Percentiles rank a stretch among this genome's conserved stretches.
Evolutionary conservation across 371 early-diverging fungal species (phyloP).

Genomic region (Zychaea mexicana): DNA sequence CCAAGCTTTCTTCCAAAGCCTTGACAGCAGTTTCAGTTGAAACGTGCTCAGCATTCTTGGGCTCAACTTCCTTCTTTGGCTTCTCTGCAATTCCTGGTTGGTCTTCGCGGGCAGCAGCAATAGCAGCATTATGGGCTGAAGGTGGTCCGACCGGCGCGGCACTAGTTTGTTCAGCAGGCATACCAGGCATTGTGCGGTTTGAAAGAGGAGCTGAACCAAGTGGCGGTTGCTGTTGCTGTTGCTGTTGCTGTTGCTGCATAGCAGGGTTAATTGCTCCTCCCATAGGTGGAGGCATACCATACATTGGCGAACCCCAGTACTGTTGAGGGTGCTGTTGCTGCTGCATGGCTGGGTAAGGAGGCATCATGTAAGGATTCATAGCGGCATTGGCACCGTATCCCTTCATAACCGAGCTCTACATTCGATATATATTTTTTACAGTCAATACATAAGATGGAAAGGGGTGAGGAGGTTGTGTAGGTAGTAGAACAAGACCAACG

Average conservation of each 20-base stretch:
- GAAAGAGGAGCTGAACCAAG: conserved; percentile 23
- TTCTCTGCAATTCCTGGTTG: neutral
- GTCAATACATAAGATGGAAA: neutral
- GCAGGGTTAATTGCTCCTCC: conserved; percentile 23
- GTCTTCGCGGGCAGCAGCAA: conserved; percentile 8
- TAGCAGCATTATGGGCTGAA: neutral
- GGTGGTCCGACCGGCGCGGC: too few relatives aligned
- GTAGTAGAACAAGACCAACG: conserved; percentile 12
- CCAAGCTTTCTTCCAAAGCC: neutral
- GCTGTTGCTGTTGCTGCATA: conserved; percentile 30
- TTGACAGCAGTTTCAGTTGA: conserved; percentile 10
- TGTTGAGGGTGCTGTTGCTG: conserved; percentile 17
- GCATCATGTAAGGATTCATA: conserved; percentile 43
- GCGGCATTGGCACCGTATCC: conserved; percentile 32
- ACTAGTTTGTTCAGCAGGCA: conserved; percentile 19
- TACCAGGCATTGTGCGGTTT: conserved; percentile 4
- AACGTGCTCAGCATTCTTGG: neutral
- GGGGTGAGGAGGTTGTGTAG: neutral
- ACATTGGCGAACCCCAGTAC: conserved; percentile 29
- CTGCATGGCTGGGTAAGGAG: conserved; percentile 23
- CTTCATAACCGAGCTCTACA: conserved; percentile 30
- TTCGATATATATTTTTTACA: too few relatives aligned
- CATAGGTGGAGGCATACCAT: conserved; percentile 22
- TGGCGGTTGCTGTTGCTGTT: conserved; percentile 22
- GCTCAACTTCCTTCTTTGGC: neutral